Base-by-base conservation (phyloP, 371 early-diverging fungal genomes). In the Mucor velutinosus region DNA sequence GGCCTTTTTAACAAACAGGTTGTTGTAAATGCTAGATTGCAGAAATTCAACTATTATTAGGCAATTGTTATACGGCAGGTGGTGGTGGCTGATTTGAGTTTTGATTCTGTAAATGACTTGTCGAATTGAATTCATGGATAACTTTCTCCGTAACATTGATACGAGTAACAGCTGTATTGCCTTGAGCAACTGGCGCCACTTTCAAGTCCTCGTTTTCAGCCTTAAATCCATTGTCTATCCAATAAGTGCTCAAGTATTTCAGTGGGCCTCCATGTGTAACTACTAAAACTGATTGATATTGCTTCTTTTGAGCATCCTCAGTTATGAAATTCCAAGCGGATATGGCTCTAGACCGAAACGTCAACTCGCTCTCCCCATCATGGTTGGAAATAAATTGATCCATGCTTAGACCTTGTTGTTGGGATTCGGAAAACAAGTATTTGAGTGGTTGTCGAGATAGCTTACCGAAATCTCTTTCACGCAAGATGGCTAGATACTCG, bases 201-300 rank as follows among this genome's bases (percentile, higher is more conserved):
- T 55, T 47, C 6, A 62, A 6, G 12, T 35, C 35, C 10, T 67
- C 58, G 1, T 53, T 5, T 12, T 32, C 41, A 17, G 15, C 15
- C 33, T 71, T 58, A 7, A 61, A 62, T 7, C 53, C 69, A 17
- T 61, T 17, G 5, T 73, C 55, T 4, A 67, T 30, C 79, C 80
- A 80, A 56, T 69, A 69, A 4, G 17, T 39, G 1, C 68, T 41
- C 7, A 82, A 61, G 7, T 61, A 21, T 35, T 39, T 55, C 17
- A 82, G 66, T 23, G 75, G 75, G 0, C 83, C 83, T 23, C 83
- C 83, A 37, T 82, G 83, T 1, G 80, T 78, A 3, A 82, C 76
- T 1, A 82, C 67, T 25, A 82, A 39, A 14, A 82, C 62, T 27
- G 71, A 69, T 12, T 66, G 15, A 29, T 69, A 60, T 10, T 59